These are phyloP conservation scores for Phytophthora tentaculata DNA, from an alignment of 352 stramenopile genomes.

Conservation along the genomic window DNA sequence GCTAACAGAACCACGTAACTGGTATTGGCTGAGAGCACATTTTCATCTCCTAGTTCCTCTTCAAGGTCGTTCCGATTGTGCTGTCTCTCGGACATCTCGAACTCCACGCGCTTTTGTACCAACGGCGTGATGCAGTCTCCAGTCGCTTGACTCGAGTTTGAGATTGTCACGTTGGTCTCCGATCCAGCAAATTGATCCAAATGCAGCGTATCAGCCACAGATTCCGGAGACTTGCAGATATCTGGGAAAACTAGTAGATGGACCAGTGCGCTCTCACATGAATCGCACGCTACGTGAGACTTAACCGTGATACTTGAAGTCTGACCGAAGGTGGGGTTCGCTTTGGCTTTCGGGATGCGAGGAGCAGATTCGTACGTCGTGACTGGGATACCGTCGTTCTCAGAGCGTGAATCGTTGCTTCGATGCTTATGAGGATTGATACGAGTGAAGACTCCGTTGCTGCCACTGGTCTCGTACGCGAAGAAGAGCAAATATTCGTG, in stretches of 20 bases:
- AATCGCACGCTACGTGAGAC: constrained; percentile 61
- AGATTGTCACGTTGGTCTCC: constrained; percentile 17
- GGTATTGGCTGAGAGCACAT: constrained; percentile 45
- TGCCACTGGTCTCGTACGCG: constrained; percentile 71
- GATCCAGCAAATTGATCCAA: constrained; percentile 16
- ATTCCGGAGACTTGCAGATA: constrained; percentile 32
- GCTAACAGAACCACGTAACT: constrained; percentile 61
- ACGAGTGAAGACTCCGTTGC: constrained; percentile 70
- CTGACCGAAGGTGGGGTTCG: constrained; percentile 57
- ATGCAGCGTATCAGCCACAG: constrained; percentile 27
- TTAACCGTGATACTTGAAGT: constrained; percentile 60
- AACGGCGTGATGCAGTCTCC: constrained; percentile 30
- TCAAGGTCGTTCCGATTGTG: constrained; percentile 45
- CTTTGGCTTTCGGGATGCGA: constrained; percentile 46
- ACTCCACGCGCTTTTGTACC: constrained; percentile 38
- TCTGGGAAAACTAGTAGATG: constrained; percentile 59
- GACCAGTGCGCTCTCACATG: constrained; percentile 54
- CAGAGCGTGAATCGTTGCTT: constrained; percentile 45
- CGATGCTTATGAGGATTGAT: constrained; percentile 69
- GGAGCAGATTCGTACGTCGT: constrained; percentile 61
- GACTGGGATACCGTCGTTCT: constrained; percentile 59
- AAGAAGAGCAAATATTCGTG: constrained; percentile 74
- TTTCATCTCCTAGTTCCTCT: constrained; percentile 39
- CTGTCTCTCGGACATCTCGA: constrained; percentile 44
- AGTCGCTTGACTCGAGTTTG: neutral